Percentiles rank a stretch among this genome's conserved stretches.
phyloP scores from a whole-genome alignment of 2,329 filamentous ascomycete species.

The Aplosporella prunicola region DNA sequence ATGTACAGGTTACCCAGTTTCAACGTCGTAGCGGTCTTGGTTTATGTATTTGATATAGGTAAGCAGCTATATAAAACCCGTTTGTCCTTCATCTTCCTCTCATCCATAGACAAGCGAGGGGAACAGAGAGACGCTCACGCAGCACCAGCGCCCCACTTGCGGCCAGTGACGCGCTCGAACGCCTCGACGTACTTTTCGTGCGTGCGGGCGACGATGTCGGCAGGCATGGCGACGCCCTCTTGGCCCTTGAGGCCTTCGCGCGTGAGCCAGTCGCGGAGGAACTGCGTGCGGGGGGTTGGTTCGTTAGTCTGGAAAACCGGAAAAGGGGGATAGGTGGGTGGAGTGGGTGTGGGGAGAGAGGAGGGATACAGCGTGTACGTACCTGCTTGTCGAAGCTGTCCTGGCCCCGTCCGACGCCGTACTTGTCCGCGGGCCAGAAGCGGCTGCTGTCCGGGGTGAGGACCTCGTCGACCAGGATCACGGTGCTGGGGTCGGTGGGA shows the following conservation, averaged over 20 bases:
- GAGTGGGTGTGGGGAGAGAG: constrained; percentile 41
- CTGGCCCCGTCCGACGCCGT: constrained; percentile 64
- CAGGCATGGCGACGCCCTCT: constrained; percentile 61
- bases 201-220: constrained; percentile 61
- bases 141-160: constrained; percentile 14
- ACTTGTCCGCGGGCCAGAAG: constrained; percentile 73
- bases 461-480: constrained; percentile 76
- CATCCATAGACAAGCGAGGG: no score
- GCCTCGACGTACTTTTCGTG: constrained; percentile 66
- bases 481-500: constrained; percentile 42
- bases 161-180: constrained; percentile 58
- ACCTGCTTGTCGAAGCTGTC: constrained; percentile 71
- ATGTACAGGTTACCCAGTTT: no score
- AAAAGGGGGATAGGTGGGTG: not conserved
- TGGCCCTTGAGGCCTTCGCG: constrained; percentile 64
- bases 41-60: no score
- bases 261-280: constrained; percentile 71
- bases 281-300: constrained; percentile 25
- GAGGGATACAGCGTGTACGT: not conserved
- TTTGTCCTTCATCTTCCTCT: no score
- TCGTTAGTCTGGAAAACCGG: not conserved
- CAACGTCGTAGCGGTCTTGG: no score
- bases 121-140: no score
- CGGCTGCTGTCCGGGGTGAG: constrained; percentile 66
- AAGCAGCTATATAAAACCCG: no score